Evolutionary conservation across 305 asterid genomes (phyloP), one percentile per base, ranked within the genome.

Genomic region (Euphrasia arctica): DNA sequence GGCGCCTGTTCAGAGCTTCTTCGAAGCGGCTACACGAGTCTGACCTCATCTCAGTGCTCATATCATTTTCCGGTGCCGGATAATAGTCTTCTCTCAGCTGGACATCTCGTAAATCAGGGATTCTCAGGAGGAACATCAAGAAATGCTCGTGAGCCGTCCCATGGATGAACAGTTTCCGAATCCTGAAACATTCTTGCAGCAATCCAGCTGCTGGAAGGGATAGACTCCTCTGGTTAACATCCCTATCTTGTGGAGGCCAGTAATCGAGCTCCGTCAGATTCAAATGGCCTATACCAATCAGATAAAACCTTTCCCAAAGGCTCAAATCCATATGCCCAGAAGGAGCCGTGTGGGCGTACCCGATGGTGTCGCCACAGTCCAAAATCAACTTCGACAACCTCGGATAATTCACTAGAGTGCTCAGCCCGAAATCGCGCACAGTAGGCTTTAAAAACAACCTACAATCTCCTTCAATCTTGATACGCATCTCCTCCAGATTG

Each of bases 71-170:
- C 0, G 97, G 97, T 39, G 97, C 98, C 0, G 97, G 96, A 62
- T 89, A 92, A 60, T 92, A 92, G 67, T 92, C 96, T 54, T 75
- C 95, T 66, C 98, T 87, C 80, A 87, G 70, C 77, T 89, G 98
- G 52, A 89, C 86, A 70, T 92, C 98, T 66, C 96, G 69, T 28
- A 89, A 59, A 10, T 65, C 68, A 0, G 81, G 85, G 13, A 82
- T 89, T 7, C 70, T 59, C 13, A 73, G 83, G 0, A 92, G 71
- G 52, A 82, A 84, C 78, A 51, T 84, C 80, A 92, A 45, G 75
- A 89, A 92, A 69, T 92, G 98, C 76, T 92, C 98, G 28, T 92
- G 84, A 0, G 98, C 83, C 2, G 97, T 92, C 48, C 98, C 98
- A 36, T 89, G 98, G 12, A 92, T 85, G 73, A 89, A 81, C 49